A percentile compares a stretch with the other conserved stretches of the same genome.
Evolutionary conservation across 2,329 filamentous ascomycete species (phyloP).

Genomic region (Clarireedia hainanense): DNA sequence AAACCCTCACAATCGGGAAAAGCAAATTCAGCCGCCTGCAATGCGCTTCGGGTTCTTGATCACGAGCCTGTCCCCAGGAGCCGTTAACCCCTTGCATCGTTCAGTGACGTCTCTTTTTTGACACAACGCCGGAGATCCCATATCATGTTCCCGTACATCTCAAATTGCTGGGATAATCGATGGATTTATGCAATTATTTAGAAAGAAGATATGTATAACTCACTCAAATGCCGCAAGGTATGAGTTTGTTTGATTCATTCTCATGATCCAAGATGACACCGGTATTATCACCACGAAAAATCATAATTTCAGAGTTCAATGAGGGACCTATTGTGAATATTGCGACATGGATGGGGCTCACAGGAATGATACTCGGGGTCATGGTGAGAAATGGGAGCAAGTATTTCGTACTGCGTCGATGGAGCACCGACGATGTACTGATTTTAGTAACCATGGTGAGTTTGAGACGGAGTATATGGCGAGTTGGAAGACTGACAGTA

Average conservation of each 20-base stretch:
- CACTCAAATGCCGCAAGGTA: neutral
- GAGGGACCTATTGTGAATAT: constrained; percentile 34
- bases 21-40: too few relatives aligned
- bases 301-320: constrained; percentile 33
- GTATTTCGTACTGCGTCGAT: constrained; percentile 13
- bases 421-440: constrained; percentile 13
- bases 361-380: constrained; percentile 30
- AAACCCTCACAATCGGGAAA: too few relatives aligned
- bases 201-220: neutral
- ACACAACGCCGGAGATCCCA: neutral
- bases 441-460: constrained; percentile 14
- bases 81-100: constrained; percentile 2
- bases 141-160: neutral
- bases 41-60: too few relatives aligned
- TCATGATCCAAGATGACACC: neutral
- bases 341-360: constrained; percentile 31
- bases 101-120: neutral
- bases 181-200: neutral
- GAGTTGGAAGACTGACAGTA: constrained; percentile 4
- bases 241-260: neutral
- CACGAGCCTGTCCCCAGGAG: neutral
- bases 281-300: constrained; percentile 6
- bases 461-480: constrained; percentile 6
- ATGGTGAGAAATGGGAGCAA: constrained; percentile 29
- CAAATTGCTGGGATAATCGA: neutral